A percentile compares a stretch with the other conserved stretches of the same genome.
phyloP scores from a whole-genome alignment of 1,284 basidiomycete genomes.

The Ganoderma lucidum region DNA sequence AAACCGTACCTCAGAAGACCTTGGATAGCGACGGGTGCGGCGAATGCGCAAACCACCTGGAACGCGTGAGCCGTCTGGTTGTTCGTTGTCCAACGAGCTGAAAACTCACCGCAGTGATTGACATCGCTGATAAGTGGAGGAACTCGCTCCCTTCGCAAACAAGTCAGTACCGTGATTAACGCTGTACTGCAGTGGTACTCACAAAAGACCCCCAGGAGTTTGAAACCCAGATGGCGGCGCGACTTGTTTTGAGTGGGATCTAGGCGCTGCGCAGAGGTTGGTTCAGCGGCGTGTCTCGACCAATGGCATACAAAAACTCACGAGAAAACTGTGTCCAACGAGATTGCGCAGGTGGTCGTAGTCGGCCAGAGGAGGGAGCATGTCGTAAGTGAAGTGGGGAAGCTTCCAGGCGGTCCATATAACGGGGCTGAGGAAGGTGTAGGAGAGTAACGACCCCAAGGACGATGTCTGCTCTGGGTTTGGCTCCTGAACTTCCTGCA shows the following conservation, averaged over 20 bases:
- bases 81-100: background rate
- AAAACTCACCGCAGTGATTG: slow-evolving; percentile 20
- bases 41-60: slow-evolving; percentile 42
- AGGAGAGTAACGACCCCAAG: slow-evolving; percentile 39
- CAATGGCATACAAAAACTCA: slow-evolving; percentile 20
- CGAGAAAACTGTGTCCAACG: slow-evolving; percentile 45
- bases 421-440: slow-evolving; percentile 43
- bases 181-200: slow-evolving; percentile 28
- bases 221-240: slow-evolving; percentile 38
- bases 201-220: slow-evolving; percentile 38
- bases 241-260: slow-evolving; percentile 40
- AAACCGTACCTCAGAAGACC: slow-evolving; percentile 30
- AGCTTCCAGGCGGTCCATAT: slow-evolving; percentile 42
- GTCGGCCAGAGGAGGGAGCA: slow-evolving; percentile 56
- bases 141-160: slow-evolving; percentile 34
- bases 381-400: slow-evolving; percentile 41
- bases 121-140: slow-evolving; percentile 34
- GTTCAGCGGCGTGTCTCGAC: background rate
- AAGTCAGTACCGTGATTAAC: background rate
- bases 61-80: background rate
- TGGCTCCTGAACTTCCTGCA: slow-evolving; percentile 37
- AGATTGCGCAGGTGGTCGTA: slow-evolving; percentile 54
- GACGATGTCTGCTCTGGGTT: slow-evolving; percentile 49
- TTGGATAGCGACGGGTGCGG: slow-evolving; percentile 56
- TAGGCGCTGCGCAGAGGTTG: slow-evolving; percentile 34